A percentile compares a stretch with the other conserved stretches of the same genome.
These are phyloP conservation scores for Emericellopsis cladophorae DNA, from an alignment of 2,329 filamentous ascomycete genomes.

Conservation along the genomic window DNA sequence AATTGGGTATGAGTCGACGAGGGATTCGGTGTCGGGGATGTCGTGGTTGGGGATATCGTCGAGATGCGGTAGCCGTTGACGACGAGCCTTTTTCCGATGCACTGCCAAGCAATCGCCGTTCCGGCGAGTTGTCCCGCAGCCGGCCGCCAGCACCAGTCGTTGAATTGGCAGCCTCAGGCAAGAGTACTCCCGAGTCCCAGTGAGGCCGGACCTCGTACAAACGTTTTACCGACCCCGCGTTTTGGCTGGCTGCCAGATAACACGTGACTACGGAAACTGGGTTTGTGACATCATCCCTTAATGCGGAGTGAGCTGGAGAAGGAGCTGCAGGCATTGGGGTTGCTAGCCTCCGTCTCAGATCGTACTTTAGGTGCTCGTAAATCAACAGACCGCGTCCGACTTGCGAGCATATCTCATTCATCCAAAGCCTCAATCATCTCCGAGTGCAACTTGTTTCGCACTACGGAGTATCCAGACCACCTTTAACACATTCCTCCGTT, in stretches of 20 bases:
- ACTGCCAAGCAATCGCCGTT: conserved; percentile 12
- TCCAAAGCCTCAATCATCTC: too few species aligned
- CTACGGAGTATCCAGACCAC: too few species aligned
- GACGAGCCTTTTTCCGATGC: conserved; percentile 25
- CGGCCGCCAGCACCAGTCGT: conserved; percentile 8
- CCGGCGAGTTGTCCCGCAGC: conserved; percentile 22
- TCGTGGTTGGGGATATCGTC: conserved; percentile 17
- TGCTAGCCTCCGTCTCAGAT: too few species aligned
- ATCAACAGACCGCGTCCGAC: too few species aligned
- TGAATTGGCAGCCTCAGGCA: conserved; percentile 14
- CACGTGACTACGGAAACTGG: not conserved
- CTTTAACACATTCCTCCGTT: not conserved
- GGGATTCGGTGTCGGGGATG: conserved; percentile 15
- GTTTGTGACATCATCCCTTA: not conserved
- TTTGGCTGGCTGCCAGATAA: not conserved
- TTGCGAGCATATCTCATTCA: too few species aligned
- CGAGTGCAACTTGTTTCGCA: too few species aligned
- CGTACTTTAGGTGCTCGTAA: too few species aligned
- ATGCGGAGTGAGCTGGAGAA: too few species aligned
- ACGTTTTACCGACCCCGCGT: conserved; percentile 2
- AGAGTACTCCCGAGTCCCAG: too few species aligned
- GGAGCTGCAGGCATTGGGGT: too few species aligned
- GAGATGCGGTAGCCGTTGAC: conserved; percentile 16
- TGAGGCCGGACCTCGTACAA: not conserved
- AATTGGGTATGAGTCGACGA: conserved; percentile 18